Percentiles rank a stretch among this genome's conserved stretches.
These are phyloP conservation scores for Lentinula detonsa DNA, from an alignment of 768 basidiomycete species.

Conservation along the genomic window DNA sequence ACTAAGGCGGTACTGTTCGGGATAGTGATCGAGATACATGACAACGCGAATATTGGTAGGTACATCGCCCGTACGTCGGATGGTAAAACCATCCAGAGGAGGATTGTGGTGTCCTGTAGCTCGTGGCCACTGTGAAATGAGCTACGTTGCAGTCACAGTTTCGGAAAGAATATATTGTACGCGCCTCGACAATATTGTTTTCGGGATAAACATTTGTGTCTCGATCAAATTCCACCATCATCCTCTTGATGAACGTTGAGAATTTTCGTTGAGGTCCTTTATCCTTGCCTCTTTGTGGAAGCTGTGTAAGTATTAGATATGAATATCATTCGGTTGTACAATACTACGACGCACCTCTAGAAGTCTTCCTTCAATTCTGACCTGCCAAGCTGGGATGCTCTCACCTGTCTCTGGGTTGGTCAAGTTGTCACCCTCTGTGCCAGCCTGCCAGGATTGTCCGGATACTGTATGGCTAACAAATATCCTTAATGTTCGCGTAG, in stretches of 20 bases:
- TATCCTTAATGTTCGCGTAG: slow-evolving; percentile 75
- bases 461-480: slow-evolving; percentile 88
- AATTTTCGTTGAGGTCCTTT: slow-evolving; percentile 67
- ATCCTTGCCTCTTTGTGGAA: slow-evolving; percentile 57
- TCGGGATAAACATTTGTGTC: slow-evolving; percentile 79
- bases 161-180: slow-evolving; percentile 10
- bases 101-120: slow-evolving; percentile 49
- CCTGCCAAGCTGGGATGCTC: slow-evolving; percentile 83
- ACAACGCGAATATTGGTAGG: slow-evolving; percentile 76
- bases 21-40: slow-evolving; percentile 81
- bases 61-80: slow-evolving; percentile 75
- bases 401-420: slow-evolving; percentile 75
- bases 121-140: slow-evolving; percentile 51
- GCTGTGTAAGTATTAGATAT: slow-evolving; percentile 24
- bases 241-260: slow-evolving; percentile 76
- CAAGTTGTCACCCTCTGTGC: slow-evolving; percentile 36
- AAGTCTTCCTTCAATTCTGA: slow-evolving; percentile 83
- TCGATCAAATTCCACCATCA: slow-evolving; percentile 84
- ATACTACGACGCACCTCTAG: slow-evolving; percentile 52
- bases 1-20: slow-evolving; percentile 78
- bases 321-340: not conserved
- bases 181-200: slow-evolving; percentile 85
- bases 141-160: not conserved
- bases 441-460: slow-evolving; percentile 79
- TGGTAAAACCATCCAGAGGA: slow-evolving; percentile 79